These are phyloP conservation scores for Parathielavia hyrcaniae DNA, from an alignment of 495 filamentous ascomycete genomes.

Conservation along the genomic window DNA sequence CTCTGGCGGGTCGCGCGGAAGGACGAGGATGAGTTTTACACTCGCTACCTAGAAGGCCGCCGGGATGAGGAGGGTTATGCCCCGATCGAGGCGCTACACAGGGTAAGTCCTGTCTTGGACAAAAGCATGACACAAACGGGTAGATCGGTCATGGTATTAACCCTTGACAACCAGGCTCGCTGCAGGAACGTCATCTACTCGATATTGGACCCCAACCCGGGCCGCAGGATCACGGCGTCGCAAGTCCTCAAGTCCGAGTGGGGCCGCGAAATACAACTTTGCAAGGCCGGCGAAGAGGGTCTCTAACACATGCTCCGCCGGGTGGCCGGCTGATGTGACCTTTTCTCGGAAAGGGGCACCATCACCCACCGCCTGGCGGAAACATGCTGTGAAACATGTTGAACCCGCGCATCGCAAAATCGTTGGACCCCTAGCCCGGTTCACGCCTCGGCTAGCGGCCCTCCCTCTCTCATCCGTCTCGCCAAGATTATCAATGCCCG, in stretches of 20 bases:
- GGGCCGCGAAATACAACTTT: slow-evolving; percentile 93
- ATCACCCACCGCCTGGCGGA: slow-evolving; percentile 24
- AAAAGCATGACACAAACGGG: slow-evolving; percentile 14
- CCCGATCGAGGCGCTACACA: slow-evolving; percentile 90
- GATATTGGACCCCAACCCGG: slow-evolving; percentile 91
- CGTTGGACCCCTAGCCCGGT: background rate
- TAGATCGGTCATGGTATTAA: slow-evolving; percentile 6
- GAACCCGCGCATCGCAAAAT: background rate
- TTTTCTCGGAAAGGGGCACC: background rate
- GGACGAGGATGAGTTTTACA: slow-evolving; percentile 95
- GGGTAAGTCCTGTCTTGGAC: slow-evolving; percentile 58
- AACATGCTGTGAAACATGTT: slow-evolving; percentile 5
- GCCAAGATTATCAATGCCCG: no score
- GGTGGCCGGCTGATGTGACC: slow-evolving; percentile 12
- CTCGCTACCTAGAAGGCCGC: slow-evolving; percentile 83
- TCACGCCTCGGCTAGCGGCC: background rate
- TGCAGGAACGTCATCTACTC: slow-evolving; percentile 99
- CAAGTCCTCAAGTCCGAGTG: slow-evolving; percentile 98
- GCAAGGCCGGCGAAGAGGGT: slow-evolving; percentile 92
- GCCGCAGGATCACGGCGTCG: slow-evolving; percentile 86
- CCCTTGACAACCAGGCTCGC: slow-evolving; percentile 58
- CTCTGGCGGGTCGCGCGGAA: slow-evolving; percentile 93
- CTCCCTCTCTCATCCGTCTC: background rate
- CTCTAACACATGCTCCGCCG: slow-evolving; percentile 41
- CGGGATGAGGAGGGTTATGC: slow-evolving; percentile 91